A percentile compares a stretch with the other conserved stretches of the same genome.
These are phyloP conservation scores for Diospyros lotus DNA, from an alignment of 148 eudicot genomes.

Conservation along the genomic window DNA sequence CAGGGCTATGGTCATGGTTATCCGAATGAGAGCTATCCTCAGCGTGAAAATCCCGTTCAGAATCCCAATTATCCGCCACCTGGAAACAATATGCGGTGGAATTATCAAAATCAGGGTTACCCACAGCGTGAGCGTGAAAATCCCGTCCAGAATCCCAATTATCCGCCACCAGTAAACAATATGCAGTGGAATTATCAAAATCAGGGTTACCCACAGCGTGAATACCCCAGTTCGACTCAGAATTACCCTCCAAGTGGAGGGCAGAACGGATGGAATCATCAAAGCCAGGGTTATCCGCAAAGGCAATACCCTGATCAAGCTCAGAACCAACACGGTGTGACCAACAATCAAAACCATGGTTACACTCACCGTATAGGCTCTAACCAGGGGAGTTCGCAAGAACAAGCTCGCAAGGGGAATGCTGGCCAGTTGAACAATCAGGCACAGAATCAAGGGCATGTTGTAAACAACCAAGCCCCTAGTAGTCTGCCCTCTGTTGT, in stretches of 20 bases:
- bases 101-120: slow-evolving; percentile 20
- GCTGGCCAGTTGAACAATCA: slow-evolving; percentile 24
- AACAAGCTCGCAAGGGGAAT: slow-evolving; percentile 18
- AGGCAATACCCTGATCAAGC: slow-evolving; percentile 19
- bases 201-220: slow-evolving; percentile 13
- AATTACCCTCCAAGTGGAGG: background rate
- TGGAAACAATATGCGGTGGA: slow-evolving; percentile 22
- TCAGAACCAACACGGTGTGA: slow-evolving; percentile 7
- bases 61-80: slow-evolving; percentile 13
- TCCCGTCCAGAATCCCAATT: slow-evolving; percentile 6
- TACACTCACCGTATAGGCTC: slow-evolving; percentile 24
- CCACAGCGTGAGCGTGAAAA: slow-evolving; percentile 17
- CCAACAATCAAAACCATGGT: slow-evolving; percentile 31
- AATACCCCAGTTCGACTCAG: slow-evolving; percentile 18
- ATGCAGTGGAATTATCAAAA: slow-evolving; percentile 26
- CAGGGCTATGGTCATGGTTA: background rate
- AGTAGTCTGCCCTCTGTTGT: slow-evolving; percentile 25
- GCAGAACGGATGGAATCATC: slow-evolving; percentile 26
- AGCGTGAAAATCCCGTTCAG: slow-evolving; percentile 10
- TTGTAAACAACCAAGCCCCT: slow-evolving; percentile 17
- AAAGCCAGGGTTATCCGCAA: slow-evolving; percentile 24
- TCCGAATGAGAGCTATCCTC: slow-evolving; percentile 18
- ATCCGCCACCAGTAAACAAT: slow-evolving; percentile 14
- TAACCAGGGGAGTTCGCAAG: slow-evolving; percentile 22
- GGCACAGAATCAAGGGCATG: slow-evolving; percentile 21